Percentiles rank a stretch among this genome's conserved stretches.
phyloP scores from a whole-genome alignment of 805 yeast species.

The Monosporozyma solicola region DNA sequence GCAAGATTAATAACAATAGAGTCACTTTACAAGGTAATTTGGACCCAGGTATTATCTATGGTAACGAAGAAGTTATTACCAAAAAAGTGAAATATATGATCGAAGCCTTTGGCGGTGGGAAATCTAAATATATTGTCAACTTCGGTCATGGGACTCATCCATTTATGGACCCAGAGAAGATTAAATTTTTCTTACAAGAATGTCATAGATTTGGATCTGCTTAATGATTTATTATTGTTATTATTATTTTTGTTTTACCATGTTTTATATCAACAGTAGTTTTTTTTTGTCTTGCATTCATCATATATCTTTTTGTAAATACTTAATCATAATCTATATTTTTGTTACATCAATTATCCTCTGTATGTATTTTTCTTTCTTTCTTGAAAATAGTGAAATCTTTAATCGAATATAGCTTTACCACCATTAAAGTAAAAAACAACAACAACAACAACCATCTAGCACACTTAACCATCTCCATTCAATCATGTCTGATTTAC shows the following conservation, averaged over 20 bases:
- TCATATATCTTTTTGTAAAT: no score
- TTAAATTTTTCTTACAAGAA: conserved; percentile 76
- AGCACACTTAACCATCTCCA: no score
- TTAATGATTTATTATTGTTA: conserved; percentile 9
- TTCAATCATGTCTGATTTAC: not conserved
- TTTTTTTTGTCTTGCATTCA: no score
- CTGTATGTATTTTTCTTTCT: no score
- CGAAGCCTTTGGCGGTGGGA: conserved; percentile 87
- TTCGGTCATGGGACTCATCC: conserved; percentile 99
- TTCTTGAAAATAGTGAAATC: no score
- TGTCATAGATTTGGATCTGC: conserved; percentile 69
- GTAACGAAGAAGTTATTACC: conserved; percentile 72
- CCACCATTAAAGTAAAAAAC: not conserved
- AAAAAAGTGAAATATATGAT: conserved; percentile 83
- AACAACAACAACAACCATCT: not conserved
- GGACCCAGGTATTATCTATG: conserved; percentile 93
- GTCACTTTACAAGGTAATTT: conserved; percentile 88
- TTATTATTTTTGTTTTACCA: not conserved
- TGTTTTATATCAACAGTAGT: no score
- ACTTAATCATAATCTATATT: no score
- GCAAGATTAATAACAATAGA: conserved; percentile 60
- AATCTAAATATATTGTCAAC: conserved; percentile 82
- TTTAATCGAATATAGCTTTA: not conserved
- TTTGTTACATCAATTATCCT: no score
- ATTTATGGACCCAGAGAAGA: conserved; percentile 87